A percentile compares a stretch with the other conserved stretches of the same genome.
These are phyloP conservation scores for Aquilaria yunnanensis DNA, from an alignment of 345 rosid species.

Conservation along the genomic window DNA sequence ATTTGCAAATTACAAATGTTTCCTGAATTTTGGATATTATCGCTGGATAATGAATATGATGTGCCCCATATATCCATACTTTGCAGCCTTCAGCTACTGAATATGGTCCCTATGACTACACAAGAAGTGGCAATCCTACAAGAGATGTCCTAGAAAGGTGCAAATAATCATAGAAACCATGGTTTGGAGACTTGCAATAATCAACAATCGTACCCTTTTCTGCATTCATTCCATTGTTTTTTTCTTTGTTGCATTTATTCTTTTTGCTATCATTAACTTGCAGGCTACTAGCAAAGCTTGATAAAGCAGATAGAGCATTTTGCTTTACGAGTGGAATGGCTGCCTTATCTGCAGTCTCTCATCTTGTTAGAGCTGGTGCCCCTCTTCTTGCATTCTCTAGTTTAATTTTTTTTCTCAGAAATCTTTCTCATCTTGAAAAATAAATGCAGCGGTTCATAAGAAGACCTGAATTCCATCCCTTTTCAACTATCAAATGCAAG, in stretches of 20 bases:
- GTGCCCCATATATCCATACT: slow-evolving; percentile 7
- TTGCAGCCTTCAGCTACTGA: slow-evolving; percentile 73
- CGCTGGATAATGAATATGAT: no score
- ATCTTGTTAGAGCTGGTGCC: slow-evolving; percentile 65
- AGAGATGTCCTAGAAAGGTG: slow-evolving; percentile 85
- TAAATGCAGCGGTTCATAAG: no score
- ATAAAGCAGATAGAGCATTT: slow-evolving; percentile 90
- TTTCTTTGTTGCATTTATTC: slow-evolving; percentile 3
- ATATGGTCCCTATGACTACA: slow-evolving; percentile 87
- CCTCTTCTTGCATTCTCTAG: not conserved
- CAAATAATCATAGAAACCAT: slow-evolving; percentile 7
- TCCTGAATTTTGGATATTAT: no score
- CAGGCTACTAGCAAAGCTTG: slow-evolving; percentile 91
- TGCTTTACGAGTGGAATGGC: slow-evolving; percentile 99
- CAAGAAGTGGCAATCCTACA: slow-evolving; percentile 98
- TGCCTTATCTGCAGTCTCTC: slow-evolving; percentile 79
- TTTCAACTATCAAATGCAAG: no score
- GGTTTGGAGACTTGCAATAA: not conserved
- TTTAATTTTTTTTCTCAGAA: not conserved
- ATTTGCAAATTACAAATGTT: not conserved
- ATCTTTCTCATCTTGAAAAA: no score
- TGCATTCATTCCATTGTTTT: not conserved
- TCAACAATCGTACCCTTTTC: not conserved
- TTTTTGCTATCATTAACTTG: slow-evolving; percentile 1
- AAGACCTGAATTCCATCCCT: no score